Percentiles rank a stretch among this genome's conserved stretches.
Conservation (phyloP, 345 rosid species). For the Brassica juncea region DNA sequence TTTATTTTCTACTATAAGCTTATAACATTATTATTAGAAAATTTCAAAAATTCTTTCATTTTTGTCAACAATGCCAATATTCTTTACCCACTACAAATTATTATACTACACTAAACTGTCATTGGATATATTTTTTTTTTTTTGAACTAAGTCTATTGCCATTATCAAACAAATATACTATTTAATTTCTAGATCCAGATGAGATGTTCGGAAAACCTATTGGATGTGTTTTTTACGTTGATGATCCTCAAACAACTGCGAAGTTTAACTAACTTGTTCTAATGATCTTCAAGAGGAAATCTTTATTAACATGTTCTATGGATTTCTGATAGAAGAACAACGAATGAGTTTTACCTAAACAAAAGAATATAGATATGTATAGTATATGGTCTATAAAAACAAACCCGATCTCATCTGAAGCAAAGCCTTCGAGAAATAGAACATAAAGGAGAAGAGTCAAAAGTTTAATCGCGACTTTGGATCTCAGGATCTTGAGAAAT, state of each 20-base stretch:
- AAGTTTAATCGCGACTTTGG: not conserved
- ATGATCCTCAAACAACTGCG: not conserved
- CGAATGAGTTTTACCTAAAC: not conserved
- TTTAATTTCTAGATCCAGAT: slow-evolving; percentile 31
- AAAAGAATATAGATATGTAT: not conserved
- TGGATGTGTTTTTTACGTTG: not conserved
- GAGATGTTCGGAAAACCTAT: not conserved
- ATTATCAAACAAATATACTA: not conserved
- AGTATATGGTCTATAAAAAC: not conserved
- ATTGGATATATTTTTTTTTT: not conserved
- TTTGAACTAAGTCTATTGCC: not conserved
- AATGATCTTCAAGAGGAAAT: slow-evolving; percentile 14
- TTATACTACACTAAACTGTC: not conserved
- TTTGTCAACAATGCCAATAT: not conserved
- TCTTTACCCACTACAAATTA: not conserved
- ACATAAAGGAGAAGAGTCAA: not conserved
- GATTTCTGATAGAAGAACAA: not conserved
- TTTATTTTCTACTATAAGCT: not conserved
- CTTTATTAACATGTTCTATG: not conserved
- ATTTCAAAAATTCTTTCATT: not conserved
- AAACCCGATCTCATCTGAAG: not conserved
- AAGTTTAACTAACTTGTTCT: not conserved
- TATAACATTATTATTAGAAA: not conserved
- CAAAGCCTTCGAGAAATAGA: not conserved
- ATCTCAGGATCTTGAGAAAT: slow-evolving; percentile 25